phyloP scores from a whole-genome alignment of 495 filamentous ascomycete genomes.

The Penicillium turbatum region DNA sequence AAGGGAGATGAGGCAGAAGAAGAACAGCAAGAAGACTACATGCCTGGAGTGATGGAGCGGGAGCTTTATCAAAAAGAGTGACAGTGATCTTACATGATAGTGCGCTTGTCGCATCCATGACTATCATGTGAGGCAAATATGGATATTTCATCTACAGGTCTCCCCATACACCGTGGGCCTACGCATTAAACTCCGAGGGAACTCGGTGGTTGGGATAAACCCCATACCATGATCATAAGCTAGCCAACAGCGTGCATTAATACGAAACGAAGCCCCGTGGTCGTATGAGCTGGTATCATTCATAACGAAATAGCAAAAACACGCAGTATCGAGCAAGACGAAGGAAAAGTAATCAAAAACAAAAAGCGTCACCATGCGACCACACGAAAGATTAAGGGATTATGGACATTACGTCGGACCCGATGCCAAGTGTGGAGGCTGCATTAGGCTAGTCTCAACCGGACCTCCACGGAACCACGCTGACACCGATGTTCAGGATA shows the following conservation, averaged over 20 bases:
- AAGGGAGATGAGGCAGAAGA: too few relatives aligned
- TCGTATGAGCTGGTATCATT: conserved; percentile 45
- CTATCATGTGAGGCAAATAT: too few relatives aligned
- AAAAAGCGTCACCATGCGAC: conserved; percentile 6
- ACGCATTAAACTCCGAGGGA: background rate
- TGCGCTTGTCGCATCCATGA: too few relatives aligned
- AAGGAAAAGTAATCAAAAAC: conserved; percentile 8
- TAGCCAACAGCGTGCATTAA: conserved; percentile 28
- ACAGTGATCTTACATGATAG: too few relatives aligned
- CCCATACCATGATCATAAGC: conserved; percentile 35
- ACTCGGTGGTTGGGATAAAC: conserved; percentile 17
- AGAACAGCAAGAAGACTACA: too few relatives aligned
- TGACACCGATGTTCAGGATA: conserved; percentile 17
- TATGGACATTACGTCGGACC: conserved; percentile 23
- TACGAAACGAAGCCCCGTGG: conserved; percentile 30
- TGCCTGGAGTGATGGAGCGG: too few relatives aligned
- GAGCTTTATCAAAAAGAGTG: too few relatives aligned
- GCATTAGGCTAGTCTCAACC: conserved; percentile 29
- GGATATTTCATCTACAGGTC: too few relatives aligned
- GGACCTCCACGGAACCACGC: conserved; percentile 33
- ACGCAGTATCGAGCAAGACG: conserved; percentile 14
- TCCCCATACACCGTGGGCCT: too few relatives aligned
- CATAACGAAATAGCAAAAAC: conserved; percentile 24
- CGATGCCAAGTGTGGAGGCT: conserved; percentile 30
- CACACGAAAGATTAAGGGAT: conserved; percentile 24